Percentiles rank a stretch among this genome's conserved stretches.
Conservation (phyloP, 176 grass and related monocot species). For the Triticum dicoccoides region DNA sequence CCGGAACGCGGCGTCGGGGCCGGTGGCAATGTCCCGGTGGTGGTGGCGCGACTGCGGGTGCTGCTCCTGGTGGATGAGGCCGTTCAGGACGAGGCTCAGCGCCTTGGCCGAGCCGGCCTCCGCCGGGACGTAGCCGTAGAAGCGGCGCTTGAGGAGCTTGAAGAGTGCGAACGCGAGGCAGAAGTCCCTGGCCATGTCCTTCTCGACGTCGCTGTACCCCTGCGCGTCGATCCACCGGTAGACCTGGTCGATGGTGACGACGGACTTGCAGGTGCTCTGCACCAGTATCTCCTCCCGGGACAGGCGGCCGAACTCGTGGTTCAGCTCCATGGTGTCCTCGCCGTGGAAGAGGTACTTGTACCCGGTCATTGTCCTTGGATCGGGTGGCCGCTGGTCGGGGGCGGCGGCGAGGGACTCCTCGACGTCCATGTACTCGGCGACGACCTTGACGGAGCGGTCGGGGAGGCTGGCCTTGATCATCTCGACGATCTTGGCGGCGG, state of each 20-base stretch:
- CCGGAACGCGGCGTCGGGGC: conserved; percentile 32
- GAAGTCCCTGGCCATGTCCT: conserved; percentile 47
- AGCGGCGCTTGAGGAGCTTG: conserved; percentile 54
- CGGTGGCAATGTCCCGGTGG: background rate
- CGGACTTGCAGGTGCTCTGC: background rate
- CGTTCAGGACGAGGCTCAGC: conserved; percentile 11
- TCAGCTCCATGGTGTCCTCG: conserved; percentile 32
- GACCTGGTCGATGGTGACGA: conserved; percentile 41
- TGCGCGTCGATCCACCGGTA: conserved; percentile 41
- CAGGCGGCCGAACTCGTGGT: background rate
- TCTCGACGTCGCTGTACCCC: conserved; percentile 39
- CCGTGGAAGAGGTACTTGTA: conserved; percentile 61
- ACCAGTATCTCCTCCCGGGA: background rate
- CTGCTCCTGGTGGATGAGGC: conserved; percentile 31
- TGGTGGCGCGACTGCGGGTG: background rate
- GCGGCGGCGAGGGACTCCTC: background rate
- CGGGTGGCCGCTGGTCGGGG: background rate
- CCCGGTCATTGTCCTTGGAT: conserved; percentile 32
- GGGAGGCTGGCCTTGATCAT: conserved; percentile 41
- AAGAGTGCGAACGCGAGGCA: conserved; percentile 54
- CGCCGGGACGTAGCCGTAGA: conserved; percentile 39
- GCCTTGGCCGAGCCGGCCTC: conserved; percentile 37
- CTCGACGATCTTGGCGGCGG: conserved; percentile 41
- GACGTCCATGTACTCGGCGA: conserved; percentile 59
- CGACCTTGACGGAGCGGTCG: conserved; percentile 41